Evolutionary conservation across 805 yeast species (phyloP).

Genomic region (Lachancea waltii): DNA sequence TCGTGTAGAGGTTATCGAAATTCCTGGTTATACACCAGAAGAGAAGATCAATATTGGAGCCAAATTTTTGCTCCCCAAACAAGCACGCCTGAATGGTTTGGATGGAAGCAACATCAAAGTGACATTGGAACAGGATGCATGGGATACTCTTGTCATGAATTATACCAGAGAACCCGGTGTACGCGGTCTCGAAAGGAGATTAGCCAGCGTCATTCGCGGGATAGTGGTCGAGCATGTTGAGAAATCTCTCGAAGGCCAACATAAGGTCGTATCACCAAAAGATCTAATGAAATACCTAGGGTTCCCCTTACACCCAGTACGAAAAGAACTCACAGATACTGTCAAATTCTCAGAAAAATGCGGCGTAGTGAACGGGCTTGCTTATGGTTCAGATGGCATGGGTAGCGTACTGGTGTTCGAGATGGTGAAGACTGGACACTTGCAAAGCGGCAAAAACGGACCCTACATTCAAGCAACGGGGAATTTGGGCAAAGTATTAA

Average conservation of each 20-base stretch:
- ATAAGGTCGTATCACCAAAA: constrained; percentile 40
- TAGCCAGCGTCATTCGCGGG: constrained; percentile 72
- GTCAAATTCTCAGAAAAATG: constrained; percentile 45
- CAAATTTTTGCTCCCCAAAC: constrained; percentile 68
- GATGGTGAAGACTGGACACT: constrained; percentile 45
- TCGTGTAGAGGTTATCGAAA: constrained; percentile 73
- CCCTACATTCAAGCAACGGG: constrained; percentile 64
- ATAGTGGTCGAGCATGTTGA: constrained; percentile 64
- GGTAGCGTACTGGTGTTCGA: constrained; percentile 80
- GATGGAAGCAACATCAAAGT: constrained; percentile 32
- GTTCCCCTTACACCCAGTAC: constrained; percentile 43
- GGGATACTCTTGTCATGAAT: constrained; percentile 54
- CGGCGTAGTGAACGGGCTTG: constrained; percentile 83
- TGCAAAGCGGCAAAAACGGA: constrained; percentile 28
- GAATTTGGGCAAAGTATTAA: constrained; percentile 69
- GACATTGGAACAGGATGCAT: constrained; percentile 43
- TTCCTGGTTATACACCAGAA: constrained; percentile 71
- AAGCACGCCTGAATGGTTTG: constrained; percentile 61
- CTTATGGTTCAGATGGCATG: constrained; percentile 80
- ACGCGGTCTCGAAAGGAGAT: constrained; percentile 64
- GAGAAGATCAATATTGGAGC: constrained; percentile 72
- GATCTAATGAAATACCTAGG: constrained; percentile 70
- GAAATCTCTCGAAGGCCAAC: constrained; percentile 11
- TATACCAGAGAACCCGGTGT: constrained; percentile 88
- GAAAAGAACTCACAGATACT: constrained; percentile 38